Conservation (phyloP, 352 stramenopile genomes). For the Phytophthora pisi region DNA sequence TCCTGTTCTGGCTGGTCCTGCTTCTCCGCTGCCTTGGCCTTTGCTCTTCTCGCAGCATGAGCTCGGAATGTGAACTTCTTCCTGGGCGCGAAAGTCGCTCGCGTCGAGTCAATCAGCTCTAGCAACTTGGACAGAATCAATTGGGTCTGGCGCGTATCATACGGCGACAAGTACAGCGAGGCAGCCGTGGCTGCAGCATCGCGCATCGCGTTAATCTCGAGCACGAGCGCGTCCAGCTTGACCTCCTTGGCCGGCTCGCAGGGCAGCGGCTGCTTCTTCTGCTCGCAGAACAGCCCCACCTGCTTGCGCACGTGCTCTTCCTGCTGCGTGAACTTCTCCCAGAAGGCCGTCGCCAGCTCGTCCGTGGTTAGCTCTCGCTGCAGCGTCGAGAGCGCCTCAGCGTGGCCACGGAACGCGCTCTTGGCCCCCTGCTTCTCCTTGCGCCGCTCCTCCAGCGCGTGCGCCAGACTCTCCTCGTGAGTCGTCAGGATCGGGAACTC, state of each 20-base stretch:
- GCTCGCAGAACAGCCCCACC: conserved; percentile 58
- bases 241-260: conserved; percentile 47
- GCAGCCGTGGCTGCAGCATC: conserved; percentile 65
- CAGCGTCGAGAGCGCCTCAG: conserved; percentile 5
- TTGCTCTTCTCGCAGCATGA: conserved; percentile 33
- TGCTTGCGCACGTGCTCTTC: conserved; percentile 61
- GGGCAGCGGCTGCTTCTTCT: conserved; percentile 59
- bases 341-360: conserved; percentile 66
- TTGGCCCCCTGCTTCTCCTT: conserved; percentile 45
- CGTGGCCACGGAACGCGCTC: neutral
- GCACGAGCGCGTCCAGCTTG: conserved; percentile 58
- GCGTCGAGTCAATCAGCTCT: conserved; percentile 71
- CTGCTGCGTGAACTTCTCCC: conserved; percentile 57
- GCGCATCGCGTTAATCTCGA: conserved; percentile 57
- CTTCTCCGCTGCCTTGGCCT: conserved; percentile 19
- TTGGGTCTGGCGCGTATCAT: conserved; percentile 85
- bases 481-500: conserved; percentile 59
- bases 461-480: conserved; percentile 57
- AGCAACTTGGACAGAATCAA: conserved; percentile 64
- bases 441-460: conserved; percentile 56
- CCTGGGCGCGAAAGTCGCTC: conserved; percentile 68
- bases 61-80: conserved; percentile 88
- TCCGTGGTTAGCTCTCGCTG: conserved; percentile 51
- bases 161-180: conserved; percentile 84
- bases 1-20: conserved; percentile 29